Percentiles rank a stretch among this genome's conserved stretches.
These are phyloP conservation scores for Abrus precatorius DNA, from an alignment of 306 rosid species.

Conservation along the genomic window DNA sequence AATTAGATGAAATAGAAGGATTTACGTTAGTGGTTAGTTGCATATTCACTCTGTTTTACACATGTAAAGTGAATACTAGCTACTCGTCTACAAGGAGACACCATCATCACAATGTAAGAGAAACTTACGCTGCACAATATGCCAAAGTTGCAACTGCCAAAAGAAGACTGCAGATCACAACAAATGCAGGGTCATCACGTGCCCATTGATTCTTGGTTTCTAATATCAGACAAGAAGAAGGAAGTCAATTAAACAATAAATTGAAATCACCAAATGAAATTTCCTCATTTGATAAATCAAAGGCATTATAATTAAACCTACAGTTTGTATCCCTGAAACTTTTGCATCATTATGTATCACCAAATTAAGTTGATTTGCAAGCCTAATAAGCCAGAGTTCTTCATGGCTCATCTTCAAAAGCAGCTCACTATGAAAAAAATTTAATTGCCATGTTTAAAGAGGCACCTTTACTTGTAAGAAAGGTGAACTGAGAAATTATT, in stretches of 20 bases:
- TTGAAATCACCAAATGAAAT: slow-evolving; percentile 31
- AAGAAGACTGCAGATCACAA: slow-evolving; percentile 99
- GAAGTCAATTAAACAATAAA: slow-evolving; percentile 30
- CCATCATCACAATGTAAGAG: slow-evolving; percentile 47
- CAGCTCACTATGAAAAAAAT: neutral
- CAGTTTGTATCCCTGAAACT: neutral
- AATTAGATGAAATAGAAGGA: slow-evolving; percentile 41
- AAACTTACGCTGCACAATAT: slow-evolving; percentile 97
- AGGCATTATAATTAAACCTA: slow-evolving; percentile 10
- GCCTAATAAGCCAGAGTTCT: slow-evolving; percentile 15
- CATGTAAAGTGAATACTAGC: slow-evolving; percentile 40
- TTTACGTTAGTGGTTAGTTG: slow-evolving; percentile 11
- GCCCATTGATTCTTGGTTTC: slow-evolving; percentile 99
- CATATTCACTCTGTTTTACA: slow-evolving; percentile 28
- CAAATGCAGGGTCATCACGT: slow-evolving; percentile 99
- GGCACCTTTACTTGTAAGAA: slow-evolving; percentile 36
- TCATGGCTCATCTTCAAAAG: slow-evolving; percentile 17
- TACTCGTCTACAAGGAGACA: slow-evolving; percentile 36
- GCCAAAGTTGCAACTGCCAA: slow-evolving; percentile 87
- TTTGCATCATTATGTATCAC: slow-evolving; percentile 9
- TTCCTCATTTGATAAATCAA: slow-evolving; percentile 32
- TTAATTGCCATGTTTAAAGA: neutral
- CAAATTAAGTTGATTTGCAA: slow-evolving; percentile 33
- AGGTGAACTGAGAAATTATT: slow-evolving; percentile 29
- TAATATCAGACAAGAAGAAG: slow-evolving; percentile 57